Evolutionary conservation across 176 grass and related monocot species (phyloP).

Genomic region (Phoenix roebelenii): DNA sequence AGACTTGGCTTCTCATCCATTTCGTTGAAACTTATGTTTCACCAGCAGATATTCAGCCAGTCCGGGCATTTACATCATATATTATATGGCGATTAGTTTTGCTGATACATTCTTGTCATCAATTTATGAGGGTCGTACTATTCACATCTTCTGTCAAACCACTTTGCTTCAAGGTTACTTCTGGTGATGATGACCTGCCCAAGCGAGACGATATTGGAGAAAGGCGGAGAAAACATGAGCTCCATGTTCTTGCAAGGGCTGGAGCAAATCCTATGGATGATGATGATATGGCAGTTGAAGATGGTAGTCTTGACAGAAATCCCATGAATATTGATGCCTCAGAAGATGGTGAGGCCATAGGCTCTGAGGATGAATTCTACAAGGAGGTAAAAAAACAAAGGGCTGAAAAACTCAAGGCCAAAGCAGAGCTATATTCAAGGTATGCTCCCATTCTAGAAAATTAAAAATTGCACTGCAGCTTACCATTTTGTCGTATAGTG

Average conservation of each 20-base stretch:
- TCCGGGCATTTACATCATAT: too few species aligned
- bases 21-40: too few species aligned
- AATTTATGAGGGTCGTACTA: too few species aligned
- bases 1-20: too few species aligned
- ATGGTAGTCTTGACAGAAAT: constrained; percentile 16
- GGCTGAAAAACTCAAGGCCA: constrained; percentile 42
- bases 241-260: constrained; percentile 66
- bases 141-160: not conserved
- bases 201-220: constrained; percentile 91
- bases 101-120: too few species aligned
- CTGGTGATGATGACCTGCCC: constrained; percentile 93
- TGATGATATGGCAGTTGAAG: constrained; percentile 27
- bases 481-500: too few species aligned
- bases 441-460: constrained; percentile 18
- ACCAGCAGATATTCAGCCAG: too few species aligned
- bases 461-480: too few species aligned
- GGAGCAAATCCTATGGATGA: constrained; percentile 38
- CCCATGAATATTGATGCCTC: constrained; percentile 14
- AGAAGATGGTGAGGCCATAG: constrained; percentile 22
- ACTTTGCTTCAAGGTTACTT: constrained; percentile 40
- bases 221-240: constrained; percentile 71
- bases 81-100: too few species aligned
- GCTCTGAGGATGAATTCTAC: constrained; percentile 78
- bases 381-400: constrained; percentile 55
- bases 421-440: constrained; percentile 38